Conservation (phyloP, 805 yeast genomes). For the Yamadazyma nakazawae region DNA sequence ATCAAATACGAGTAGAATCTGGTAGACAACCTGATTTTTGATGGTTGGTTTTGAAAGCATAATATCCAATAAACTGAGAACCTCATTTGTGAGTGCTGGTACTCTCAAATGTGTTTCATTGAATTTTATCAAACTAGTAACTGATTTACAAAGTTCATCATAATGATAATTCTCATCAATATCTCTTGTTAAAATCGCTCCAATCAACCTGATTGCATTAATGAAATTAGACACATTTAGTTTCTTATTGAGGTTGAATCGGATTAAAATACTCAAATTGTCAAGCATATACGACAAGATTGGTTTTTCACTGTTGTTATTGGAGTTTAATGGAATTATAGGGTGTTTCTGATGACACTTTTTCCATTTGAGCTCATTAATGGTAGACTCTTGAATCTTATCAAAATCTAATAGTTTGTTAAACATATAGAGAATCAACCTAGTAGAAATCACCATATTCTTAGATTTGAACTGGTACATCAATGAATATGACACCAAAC, state of each 20-base stretch:
- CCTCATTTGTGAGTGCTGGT: constrained; percentile 5
- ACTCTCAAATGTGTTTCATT: constrained; percentile 7
- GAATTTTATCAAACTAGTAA: constrained; percentile 31
- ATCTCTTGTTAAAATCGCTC: constrained; percentile 6
- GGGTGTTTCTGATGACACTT: constrained; percentile 40
- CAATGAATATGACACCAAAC: constrained; percentile 34
- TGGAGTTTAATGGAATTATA: constrained; percentile 24
- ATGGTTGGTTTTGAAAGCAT: constrained; percentile 2
- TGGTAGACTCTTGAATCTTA: constrained; percentile 13
- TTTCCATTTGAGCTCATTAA: constrained; percentile 41
- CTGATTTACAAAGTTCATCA: constrained; percentile 28
- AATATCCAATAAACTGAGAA: constrained; percentile 8
- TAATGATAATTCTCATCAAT: constrained; percentile 18
- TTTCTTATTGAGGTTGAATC: constrained; percentile 38
- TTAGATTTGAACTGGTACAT: constrained; percentile 35
- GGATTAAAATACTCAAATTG: constrained; percentile 23
- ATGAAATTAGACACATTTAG: constrained; percentile 27
- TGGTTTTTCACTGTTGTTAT: constrained; percentile 24
- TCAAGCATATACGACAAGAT: constrained; percentile 33
- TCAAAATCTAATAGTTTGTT: constrained; percentile 22
- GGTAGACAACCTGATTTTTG: constrained; percentile 7
- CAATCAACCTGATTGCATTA: constrained; percentile 9
- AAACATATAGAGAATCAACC: constrained; percentile 25
- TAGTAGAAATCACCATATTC: constrained; percentile 22
- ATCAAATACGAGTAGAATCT: constrained; percentile 12